Evolutionary conservation across 2,329 filamentous ascomycete genomes (phyloP), one percentile per base, ranked within the genome.

Genomic region (Verticillium albo-atrum): DNA sequence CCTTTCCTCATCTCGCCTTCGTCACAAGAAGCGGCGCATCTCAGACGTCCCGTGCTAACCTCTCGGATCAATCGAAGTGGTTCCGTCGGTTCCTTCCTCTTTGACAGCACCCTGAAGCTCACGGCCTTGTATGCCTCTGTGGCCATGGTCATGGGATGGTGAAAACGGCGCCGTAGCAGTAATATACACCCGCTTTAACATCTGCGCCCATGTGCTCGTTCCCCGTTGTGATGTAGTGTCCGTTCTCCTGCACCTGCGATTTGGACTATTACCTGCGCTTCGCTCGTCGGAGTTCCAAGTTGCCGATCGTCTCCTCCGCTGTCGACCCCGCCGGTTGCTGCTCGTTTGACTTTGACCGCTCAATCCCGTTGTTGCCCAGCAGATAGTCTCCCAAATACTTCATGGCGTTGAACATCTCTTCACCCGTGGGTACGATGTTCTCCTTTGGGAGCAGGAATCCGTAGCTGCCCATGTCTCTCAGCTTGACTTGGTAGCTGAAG

Each of bases 401-500:
- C 63, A 97, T 81, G 0, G 92, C 91, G 65, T 89, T 89, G 65
- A 94, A 87, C 47, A 94, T 84, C 73, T 99, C 95, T 72, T 94
- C 88, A 9, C 95, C 94, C 0, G 91, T 95, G 0, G 94, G 92
- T 2, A 96, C 79, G 61, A 98, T 98, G 61, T 96, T 84, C 60
- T 95, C 89, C 60, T 85, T 88, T 0, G 95, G 95, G 4, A 98
- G 78, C 54, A 99, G 77, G 71, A 98, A 99, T 0, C 95, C 95
- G 71, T 98, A 98, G 71, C 88, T 95, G 10, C 95, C 95, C 0
- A 90, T 95, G 72, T 99, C 95, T 55, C 95, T 83, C 28, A 99
- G 79, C 77, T 98, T 98, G 75, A 95, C 89, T 79, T 98, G 95
- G 72, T 96, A 98, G 60, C 92, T 90, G 72, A 91, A 96, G 63